Evolutionary conservation across 2,329 filamentous ascomycete genomes (phyloP).

Genomic region (Berkeleyomyces rouxiae): DNA sequence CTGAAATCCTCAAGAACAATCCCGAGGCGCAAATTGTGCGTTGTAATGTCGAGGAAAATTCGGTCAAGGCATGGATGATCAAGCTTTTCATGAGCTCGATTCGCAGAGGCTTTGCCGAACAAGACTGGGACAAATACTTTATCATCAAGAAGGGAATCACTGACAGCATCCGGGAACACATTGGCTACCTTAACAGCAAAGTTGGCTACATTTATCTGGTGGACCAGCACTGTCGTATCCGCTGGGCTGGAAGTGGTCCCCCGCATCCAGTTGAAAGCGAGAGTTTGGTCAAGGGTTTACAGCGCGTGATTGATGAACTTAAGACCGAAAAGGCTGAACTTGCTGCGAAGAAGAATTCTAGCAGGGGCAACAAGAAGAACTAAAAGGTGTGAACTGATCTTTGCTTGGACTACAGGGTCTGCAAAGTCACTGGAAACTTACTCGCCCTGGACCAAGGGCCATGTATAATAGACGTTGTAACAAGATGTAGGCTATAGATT

Average conservation of each 20-base stretch:
- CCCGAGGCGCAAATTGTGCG: slow-evolving; percentile 58
- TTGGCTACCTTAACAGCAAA: slow-evolving; percentile 68
- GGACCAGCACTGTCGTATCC: slow-evolving; percentile 71
- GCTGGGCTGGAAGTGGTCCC: slow-evolving; percentile 77
- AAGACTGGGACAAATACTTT: slow-evolving; percentile 45
- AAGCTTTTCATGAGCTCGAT: slow-evolving; percentile 38
- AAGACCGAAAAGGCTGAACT: slow-evolving; percentile 22
- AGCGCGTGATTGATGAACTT: slow-evolving; percentile 44
- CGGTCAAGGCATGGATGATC: slow-evolving; percentile 44
- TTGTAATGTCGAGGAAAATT: slow-evolving; percentile 77
- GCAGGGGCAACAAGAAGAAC: background rate
- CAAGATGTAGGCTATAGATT: background rate
- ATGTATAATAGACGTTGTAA: background rate
- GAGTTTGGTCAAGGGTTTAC: slow-evolving; percentile 47
- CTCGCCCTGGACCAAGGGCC: background rate
- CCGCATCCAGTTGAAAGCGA: slow-evolving; percentile 50
- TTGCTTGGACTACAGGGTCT: slow-evolving; percentile 10
- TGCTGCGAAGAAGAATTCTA: slow-evolving; percentile 15
- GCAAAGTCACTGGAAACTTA: background rate
- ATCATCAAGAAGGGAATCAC: slow-evolving; percentile 41
- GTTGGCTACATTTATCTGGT: slow-evolving; percentile 90
- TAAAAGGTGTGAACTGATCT: background rate
- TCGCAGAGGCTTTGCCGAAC: slow-evolving; percentile 31
- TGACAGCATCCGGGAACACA: slow-evolving; percentile 43
- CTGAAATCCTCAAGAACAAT: slow-evolving; percentile 39